Evolutionary conservation across 2,329 filamentous ascomycete species (phyloP).

Genomic region (Cylindrodendrum hubeiense): DNA sequence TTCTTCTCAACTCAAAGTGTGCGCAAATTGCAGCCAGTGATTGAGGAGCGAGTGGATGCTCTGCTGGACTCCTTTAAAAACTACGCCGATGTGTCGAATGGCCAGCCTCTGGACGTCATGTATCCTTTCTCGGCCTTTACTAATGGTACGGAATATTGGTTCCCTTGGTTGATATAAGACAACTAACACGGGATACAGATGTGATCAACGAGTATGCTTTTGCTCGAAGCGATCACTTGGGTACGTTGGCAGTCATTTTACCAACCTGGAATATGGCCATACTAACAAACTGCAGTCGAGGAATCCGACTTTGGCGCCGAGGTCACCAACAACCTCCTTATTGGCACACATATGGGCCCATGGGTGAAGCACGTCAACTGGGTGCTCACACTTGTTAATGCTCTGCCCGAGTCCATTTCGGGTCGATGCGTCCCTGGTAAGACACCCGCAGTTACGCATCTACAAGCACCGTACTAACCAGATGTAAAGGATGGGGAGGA

Average conservation of each 20-base stretch:
- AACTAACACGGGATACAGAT: slow-evolving; percentile 40
- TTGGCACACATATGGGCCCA: slow-evolving; percentile 53
- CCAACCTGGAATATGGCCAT: not conserved
- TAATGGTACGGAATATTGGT: slow-evolving; percentile 45
- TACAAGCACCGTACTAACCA: slow-evolving; percentile 2
- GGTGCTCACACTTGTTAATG: slow-evolving; percentile 51
- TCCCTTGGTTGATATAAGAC: accelerated
- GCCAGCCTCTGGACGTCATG: slow-evolving; percentile 50
- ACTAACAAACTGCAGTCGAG: slow-evolving; percentile 44
- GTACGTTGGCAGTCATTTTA: slow-evolving; percentile 31
- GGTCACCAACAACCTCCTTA: slow-evolving; percentile 51
- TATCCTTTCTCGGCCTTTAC: slow-evolving; percentile 55
- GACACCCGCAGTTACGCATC: not conserved
- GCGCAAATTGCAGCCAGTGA: slow-evolving; percentile 52
- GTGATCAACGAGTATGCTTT: slow-evolving; percentile 57
- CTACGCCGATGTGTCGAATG: slow-evolving; percentile 41
- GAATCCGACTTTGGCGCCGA: slow-evolving; percentile 50
- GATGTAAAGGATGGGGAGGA: slow-evolving; percentile 48
- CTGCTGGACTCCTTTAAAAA: slow-evolving; percentile 48
- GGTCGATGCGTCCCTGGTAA: slow-evolving; percentile 49
- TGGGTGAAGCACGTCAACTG: slow-evolving; percentile 52
- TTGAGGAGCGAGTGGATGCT: slow-evolving; percentile 52
- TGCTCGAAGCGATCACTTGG: slow-evolving; percentile 49
- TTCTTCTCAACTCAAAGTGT: slow-evolving; percentile 54
- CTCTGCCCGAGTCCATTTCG: slow-evolving; percentile 51